phyloP scores from a whole-genome alignment of 192 early-diverging fungal species.

The Diversispora eburnea region DNA sequence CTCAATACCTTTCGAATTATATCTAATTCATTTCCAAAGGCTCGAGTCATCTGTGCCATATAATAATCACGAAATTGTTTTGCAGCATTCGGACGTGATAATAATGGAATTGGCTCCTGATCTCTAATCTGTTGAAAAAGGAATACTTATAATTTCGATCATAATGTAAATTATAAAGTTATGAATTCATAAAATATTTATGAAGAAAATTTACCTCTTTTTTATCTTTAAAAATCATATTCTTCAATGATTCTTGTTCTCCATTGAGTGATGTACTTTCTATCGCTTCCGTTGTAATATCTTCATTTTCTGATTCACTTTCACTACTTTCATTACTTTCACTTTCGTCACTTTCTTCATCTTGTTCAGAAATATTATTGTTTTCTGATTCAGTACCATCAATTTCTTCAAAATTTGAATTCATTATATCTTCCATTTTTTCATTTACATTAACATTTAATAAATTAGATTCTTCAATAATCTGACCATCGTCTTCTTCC shows the following conservation, averaged over 20 bases:
- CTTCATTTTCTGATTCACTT: not conserved
- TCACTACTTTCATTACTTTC: not conserved
- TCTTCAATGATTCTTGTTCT: not conserved
- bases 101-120: conserved; percentile 15
- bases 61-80: conserved; percentile 37
- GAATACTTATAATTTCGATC: not conserved
- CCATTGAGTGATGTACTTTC: not conserved
- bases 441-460: too few species aligned
- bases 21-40: conserved; percentile 41
- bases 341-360: not conserved
- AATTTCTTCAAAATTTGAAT: too few species aligned
- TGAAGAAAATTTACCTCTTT: too few species aligned
- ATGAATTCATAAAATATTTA: not conserved
- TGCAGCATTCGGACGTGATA: conserved; percentile 21
- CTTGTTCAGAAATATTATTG: too few species aligned
- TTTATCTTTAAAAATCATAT: not conserved
- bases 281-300: not conserved
- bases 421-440: too few species aligned
- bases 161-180: not conserved
- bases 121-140: conserved; percentile 6
- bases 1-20: conserved; percentile 34
- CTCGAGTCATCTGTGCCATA: conserved; percentile 39
- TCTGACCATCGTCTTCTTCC: too few species aligned
- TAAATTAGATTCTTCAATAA: too few species aligned
- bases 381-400: too few species aligned